Percentiles rank a stretch among this genome's conserved stretches.
Conservation (phyloP, 257 asterid species). For the Nicotiana otophora region DNA sequence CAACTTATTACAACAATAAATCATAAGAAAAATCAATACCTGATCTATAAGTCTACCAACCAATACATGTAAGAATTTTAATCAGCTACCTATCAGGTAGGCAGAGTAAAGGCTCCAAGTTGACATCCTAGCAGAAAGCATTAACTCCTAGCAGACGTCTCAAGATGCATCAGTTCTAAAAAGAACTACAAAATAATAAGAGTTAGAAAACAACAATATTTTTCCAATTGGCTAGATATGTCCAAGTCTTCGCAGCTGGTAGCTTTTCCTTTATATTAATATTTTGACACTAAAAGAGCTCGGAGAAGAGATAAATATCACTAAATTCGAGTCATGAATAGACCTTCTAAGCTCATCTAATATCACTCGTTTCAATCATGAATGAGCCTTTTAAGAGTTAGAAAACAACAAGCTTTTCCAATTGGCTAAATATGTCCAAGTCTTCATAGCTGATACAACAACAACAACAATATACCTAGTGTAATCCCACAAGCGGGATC, state of each 20-base stretch:
- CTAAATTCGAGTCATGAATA: not conserved
- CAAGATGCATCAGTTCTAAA: not conserved
- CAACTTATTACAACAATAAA: not conserved
- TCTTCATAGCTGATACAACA: not conserved
- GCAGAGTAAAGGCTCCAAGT: not conserved
- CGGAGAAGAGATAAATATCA: not conserved
- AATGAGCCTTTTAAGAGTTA: not conserved
- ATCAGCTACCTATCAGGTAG: not conserved
- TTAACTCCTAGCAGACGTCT: not conserved
- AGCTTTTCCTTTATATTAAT: not conserved
- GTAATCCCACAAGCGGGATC: no score
- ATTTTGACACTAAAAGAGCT: not conserved
- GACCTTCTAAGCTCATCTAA: slow-evolving; percentile 19
- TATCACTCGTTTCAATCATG: not conserved
- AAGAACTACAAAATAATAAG: not conserved
- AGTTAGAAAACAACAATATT: not conserved
- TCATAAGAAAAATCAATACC: not conserved
- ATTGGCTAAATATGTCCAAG: not conserved
- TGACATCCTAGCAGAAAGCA: not conserved
- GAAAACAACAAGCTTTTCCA: not conserved
- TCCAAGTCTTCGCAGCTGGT: not conserved
- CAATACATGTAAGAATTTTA: not conserved
- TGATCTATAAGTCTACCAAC: not conserved
- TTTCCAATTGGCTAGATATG: not conserved
- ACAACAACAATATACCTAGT: no score